Conservation (phyloP, 2,329 filamentous ascomycete genomes). For the Ceratocystis smalleyi region DNA sequence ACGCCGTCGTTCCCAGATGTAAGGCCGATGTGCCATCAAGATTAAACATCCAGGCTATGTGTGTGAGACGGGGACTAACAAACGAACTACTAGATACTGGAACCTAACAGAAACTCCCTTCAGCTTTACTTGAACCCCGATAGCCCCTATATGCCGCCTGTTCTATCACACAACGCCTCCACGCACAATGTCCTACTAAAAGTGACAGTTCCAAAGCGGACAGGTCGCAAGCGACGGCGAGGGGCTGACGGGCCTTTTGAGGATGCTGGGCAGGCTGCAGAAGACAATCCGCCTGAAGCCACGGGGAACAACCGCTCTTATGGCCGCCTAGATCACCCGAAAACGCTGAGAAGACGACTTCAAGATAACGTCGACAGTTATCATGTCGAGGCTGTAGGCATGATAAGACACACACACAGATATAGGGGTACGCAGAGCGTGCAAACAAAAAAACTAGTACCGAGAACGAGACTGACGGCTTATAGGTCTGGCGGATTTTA, state of each 20-base stretch:
- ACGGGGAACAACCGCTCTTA: slow-evolving; percentile 27
- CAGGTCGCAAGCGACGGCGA: slow-evolving; percentile 69
- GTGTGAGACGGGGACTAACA: background rate
- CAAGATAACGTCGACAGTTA: slow-evolving; percentile 56
- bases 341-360: slow-evolving; percentile 44
- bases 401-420: slow-evolving; percentile 66
- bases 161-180: slow-evolving; percentile 58
- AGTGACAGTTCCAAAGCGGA: slow-evolving; percentile 72
- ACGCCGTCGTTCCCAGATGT: slow-evolving; percentile 27
- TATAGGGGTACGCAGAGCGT: slow-evolving; percentile 47
- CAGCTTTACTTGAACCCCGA: slow-evolving; percentile 66
- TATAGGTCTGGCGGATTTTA: slow-evolving; percentile 63
- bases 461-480: background rate
- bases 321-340: slow-evolving; percentile 37
- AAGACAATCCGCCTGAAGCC: slow-evolving; percentile 18
- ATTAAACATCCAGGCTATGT: background rate
- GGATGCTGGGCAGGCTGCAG: slow-evolving; percentile 26
- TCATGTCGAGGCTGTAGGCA: slow-evolving; percentile 52
- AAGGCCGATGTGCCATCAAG: slow-evolving; percentile 17
- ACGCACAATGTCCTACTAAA: slow-evolving; percentile 78
- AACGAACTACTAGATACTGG: slow-evolving; percentile 27
- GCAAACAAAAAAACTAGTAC: background rate
- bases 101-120: slow-evolving; percentile 35
- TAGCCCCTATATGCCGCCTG: slow-evolving; percentile 61
- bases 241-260: slow-evolving; percentile 55